Conservation (phyloP, 1,284 basidiomycete genomes). For the Sporisorium exsertum region DNA sequence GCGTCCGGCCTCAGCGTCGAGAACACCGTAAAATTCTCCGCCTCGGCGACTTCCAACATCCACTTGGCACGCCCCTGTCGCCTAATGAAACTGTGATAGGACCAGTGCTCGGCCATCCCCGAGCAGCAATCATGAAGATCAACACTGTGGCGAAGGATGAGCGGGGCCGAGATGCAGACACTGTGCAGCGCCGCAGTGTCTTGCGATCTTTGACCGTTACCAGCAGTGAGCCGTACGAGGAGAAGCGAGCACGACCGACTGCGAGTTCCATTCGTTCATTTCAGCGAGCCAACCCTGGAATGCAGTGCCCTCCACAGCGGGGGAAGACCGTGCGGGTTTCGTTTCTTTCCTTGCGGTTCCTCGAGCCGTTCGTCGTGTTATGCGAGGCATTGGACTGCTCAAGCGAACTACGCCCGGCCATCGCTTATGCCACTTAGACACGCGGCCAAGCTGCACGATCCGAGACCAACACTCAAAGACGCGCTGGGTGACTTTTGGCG, state of each 20-base stretch:
- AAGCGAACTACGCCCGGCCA: background rate
- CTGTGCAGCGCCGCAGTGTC: background rate
- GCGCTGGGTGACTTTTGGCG: background rate
- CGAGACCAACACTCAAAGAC: constrained; percentile 8
- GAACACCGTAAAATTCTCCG: constrained; percentile 2
- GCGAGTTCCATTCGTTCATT: background rate
- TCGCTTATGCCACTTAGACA: background rate
- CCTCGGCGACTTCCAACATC: constrained; percentile 40
- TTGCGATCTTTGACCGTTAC: background rate
- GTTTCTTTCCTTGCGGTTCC: background rate
- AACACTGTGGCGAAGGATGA: background rate
- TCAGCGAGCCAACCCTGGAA: background rate
- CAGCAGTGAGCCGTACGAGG: background rate
- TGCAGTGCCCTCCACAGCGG: background rate
- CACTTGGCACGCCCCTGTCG: background rate
- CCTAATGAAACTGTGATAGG: background rate
- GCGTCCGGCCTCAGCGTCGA: background rate
- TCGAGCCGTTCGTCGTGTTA: background rate
- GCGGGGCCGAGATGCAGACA: background rate
- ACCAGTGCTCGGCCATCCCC: background rate
- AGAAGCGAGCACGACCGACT: background rate
- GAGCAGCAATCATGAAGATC: background rate
- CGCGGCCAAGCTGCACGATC: constrained; percentile 1
- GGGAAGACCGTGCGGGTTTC: background rate
- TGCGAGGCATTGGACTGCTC: background rate